Evolutionary conservation across 768 basidiomycete species (phyloP).

Genomic region (Mycena galopus): DNA sequence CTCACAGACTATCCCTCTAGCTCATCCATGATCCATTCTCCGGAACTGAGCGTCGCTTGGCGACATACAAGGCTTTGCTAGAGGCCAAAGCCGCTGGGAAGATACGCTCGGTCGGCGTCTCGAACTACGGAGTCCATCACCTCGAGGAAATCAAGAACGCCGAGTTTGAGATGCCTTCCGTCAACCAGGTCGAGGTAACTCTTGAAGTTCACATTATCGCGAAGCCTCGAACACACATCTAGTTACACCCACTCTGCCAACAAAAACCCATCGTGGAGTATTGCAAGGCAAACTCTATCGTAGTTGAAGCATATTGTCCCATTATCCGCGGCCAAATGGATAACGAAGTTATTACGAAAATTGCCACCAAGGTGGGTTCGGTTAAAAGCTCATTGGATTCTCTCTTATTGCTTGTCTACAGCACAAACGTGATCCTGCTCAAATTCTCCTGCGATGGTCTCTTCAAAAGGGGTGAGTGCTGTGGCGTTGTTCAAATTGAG

Average conservation of each 20-base stretch:
- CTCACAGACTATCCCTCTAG: constrained; percentile 2
- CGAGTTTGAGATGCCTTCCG: constrained; percentile 73
- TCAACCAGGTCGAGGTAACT: constrained; percentile 86
- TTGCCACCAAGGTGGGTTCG: constrained; percentile 70
- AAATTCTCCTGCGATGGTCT: constrained; percentile 92
- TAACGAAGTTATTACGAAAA: constrained; percentile 62
- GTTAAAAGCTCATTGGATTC: no score
- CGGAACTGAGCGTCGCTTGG: constrained; percentile 74
- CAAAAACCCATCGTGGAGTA: constrained; percentile 84
- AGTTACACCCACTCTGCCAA: constrained; percentile 89
- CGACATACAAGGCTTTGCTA: constrained; percentile 77
- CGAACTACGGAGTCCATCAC: constrained; percentile 82
- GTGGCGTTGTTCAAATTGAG: not conserved
- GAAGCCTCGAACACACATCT: not conserved
- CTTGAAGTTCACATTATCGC: not conserved
- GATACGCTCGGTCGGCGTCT: constrained; percentile 82
- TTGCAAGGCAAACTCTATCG: constrained; percentile 70
- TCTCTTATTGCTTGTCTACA: constrained; percentile 40
- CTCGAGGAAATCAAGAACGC: constrained; percentile 78
- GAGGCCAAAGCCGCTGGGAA: constrained; percentile 75
- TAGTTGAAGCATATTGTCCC: constrained; percentile 83
- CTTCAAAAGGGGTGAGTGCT: constrained; percentile 80
- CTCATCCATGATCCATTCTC: constrained; percentile 82
- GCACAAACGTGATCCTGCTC: constrained; percentile 75
- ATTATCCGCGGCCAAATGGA: constrained; percentile 73